phyloP scores from a whole-genome alignment of 2,329 filamentous ascomycete genomes.

The Trichoderma afroharzianum region DNA sequence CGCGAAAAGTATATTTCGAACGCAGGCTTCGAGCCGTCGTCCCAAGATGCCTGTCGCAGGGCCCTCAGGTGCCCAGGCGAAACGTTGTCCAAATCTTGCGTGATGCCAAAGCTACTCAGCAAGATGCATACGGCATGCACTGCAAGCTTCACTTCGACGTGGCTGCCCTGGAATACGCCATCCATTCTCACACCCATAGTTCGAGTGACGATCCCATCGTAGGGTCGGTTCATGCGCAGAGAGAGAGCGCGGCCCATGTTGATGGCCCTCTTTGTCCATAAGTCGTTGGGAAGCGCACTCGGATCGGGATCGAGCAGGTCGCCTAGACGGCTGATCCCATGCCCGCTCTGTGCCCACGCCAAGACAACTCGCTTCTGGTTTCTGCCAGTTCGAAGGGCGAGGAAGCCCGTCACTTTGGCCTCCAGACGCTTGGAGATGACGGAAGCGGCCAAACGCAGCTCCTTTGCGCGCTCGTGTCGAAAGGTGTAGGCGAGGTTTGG shows the following conservation, averaged over 20 bases:
- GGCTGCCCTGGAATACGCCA: slow-evolving; percentile 33
- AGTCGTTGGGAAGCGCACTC: slow-evolving; percentile 28
- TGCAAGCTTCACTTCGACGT: slow-evolving; percentile 41
- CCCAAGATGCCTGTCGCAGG: slow-evolving; percentile 26
- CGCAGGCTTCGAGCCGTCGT: slow-evolving; percentile 26
- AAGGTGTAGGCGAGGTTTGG: slow-evolving; percentile 32
- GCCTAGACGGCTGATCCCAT: slow-evolving; percentile 28
- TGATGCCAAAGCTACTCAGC: slow-evolving; percentile 26
- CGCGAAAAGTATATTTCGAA: slow-evolving; percentile 37
- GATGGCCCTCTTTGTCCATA: slow-evolving; percentile 33
- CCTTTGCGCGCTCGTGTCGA: slow-evolving; percentile 25
- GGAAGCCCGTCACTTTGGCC: slow-evolving; percentile 33
- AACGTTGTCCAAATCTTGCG: slow-evolving; percentile 23
- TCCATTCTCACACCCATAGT: background rate
- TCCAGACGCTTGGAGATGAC: slow-evolving; percentile 20
- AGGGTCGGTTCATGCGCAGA: slow-evolving; percentile 29
- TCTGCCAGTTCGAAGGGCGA: slow-evolving; percentile 23
- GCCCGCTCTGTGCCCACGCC: slow-evolving; percentile 34
- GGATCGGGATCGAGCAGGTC: slow-evolving; percentile 28
- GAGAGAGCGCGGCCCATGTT: slow-evolving; percentile 29
- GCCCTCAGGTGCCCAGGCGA: slow-evolving; percentile 21
- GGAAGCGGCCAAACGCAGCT: background rate
- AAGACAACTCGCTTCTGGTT: slow-evolving; percentile 27
- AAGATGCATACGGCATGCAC: slow-evolving; percentile 31
- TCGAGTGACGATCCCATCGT: slow-evolving; percentile 22